Conservation (phyloP, 371 early-diverging fungal genomes). For the Mortierella sp. region DNA sequence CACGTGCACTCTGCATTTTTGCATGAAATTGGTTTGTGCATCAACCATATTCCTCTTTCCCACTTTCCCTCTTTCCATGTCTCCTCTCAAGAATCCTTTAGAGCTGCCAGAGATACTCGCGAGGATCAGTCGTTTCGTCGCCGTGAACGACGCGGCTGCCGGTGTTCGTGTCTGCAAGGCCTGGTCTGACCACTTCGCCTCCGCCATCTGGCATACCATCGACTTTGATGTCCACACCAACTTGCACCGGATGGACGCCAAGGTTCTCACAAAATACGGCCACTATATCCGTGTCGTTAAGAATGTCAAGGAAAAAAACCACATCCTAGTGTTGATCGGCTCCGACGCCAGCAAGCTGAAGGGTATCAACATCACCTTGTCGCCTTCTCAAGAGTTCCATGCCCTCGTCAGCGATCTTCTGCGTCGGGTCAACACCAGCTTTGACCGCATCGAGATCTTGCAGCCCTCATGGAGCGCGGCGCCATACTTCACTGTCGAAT, state of each 20-base stretch:
- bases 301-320: background rate
- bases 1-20: no score
- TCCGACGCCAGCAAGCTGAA: background rate
- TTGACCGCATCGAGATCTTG: background rate
- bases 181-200: constrained; percentile 2
- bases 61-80: no score
- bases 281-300: constrained; percentile 3
- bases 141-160: constrained; percentile 2
- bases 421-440: background rate
- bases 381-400: background rate
- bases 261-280: background rate
- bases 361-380: background rate
- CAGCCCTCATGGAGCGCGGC: background rate
- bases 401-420: background rate
- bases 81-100: no score
- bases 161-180: constrained; percentile 6
- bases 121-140: background rate
- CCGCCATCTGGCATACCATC: constrained; percentile 6
- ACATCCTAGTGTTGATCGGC: background rate
- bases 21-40: no score
- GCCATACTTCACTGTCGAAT: background rate
- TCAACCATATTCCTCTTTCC: no score
- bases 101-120: constrained; percentile 6
- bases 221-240: background rate
- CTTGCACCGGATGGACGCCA: background rate